Evolutionary conservation across 2,329 filamentous ascomycete species (phyloP).

Genomic region (Magnaporthiopsis incrustans): DNA sequence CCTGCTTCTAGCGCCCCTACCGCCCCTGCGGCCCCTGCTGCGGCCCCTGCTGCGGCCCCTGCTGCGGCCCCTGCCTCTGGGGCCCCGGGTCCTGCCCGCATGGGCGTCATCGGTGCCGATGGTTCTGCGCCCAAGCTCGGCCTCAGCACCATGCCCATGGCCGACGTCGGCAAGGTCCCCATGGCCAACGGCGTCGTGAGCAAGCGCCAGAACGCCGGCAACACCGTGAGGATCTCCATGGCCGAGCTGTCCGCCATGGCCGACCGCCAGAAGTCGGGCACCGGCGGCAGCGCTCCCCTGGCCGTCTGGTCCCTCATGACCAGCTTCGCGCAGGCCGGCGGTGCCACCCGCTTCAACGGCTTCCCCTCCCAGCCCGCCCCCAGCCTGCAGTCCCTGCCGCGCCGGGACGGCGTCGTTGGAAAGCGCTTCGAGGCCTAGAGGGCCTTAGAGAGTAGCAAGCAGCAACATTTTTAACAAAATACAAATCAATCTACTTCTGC

Average conservation of each 20-base stretch:
- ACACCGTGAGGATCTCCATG: not conserved
- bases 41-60: not conserved
- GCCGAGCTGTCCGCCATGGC: constrained; percentile 5
- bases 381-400: not conserved
- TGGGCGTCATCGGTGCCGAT: not conserved
- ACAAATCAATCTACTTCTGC: not conserved
- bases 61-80: not conserved
- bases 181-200: not conserved
- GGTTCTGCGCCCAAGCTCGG: not conserved
- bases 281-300: not conserved
- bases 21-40: not conserved
- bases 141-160: not conserved
- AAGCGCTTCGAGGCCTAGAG: not conserved
- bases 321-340: constrained; percentile 3
- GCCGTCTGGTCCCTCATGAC: constrained; percentile 6
- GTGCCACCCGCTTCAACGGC: not conserved
- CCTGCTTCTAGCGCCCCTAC: not conserved
- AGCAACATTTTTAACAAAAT: not conserved
- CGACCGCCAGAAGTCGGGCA: not conserved
- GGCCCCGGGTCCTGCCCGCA: not conserved
- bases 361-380: constrained; percentile 1
- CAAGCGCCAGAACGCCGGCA: constrained; percentile 2
- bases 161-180: not conserved
- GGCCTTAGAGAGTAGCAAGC: not conserved
- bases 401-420: not conserved